Evolutionary conservation across 371 early-diverging fungal genomes (phyloP), one percentile per base, ranked within the genome.

Genomic region (Mortierella sp.): DNA sequence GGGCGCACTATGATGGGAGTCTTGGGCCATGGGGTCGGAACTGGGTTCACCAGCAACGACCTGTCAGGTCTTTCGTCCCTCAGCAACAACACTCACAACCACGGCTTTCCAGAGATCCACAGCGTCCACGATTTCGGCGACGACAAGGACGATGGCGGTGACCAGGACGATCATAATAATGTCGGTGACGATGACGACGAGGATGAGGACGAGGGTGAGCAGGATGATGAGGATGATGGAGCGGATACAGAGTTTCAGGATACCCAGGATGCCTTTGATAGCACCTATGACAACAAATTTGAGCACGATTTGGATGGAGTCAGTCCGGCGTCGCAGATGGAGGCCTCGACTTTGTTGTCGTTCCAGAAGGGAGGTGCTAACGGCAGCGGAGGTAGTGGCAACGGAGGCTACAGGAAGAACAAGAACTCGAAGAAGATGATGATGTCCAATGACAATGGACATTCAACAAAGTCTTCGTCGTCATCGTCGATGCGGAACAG

Each of bases 231-330:
- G 0, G 71, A 43, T 40, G 77, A 43, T 48, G 50, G 50, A 16
- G 77, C 37, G 4, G 14, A 19, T n/a, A 69, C 43, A 24, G 76
- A 71, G 14, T 74, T 73, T n/a, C 76, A 79, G 34, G 74, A 79
- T n/a, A 40, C 59, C 13, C 67, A 69, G 37, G 83, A 83, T n/a
- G 71, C 57, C 16, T 61, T 77, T 50, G 81, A 71, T 21, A 77
- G 64, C 28, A 64, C 51, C 24, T 81, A 71, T n/a, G 82, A 81
- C 31, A 69, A 77, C 19, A 75, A 53, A 57, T 74, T 40, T 28
- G 77, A 64, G 11, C 31, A 57, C 2, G 59, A 73, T 19, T n/a
- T 53, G 26, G 74, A 70, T 8, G 77, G 69, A 16, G 73, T 57
- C 14, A 46, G 57, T 14, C 69, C 34, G 3, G 73, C 53, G 28